Evolutionary conservation across 1,284 basidiomycete genomes (phyloP), one percentile per base, ranked within the genome.

Genomic region (Phellinidium pouzarii): DNA sequence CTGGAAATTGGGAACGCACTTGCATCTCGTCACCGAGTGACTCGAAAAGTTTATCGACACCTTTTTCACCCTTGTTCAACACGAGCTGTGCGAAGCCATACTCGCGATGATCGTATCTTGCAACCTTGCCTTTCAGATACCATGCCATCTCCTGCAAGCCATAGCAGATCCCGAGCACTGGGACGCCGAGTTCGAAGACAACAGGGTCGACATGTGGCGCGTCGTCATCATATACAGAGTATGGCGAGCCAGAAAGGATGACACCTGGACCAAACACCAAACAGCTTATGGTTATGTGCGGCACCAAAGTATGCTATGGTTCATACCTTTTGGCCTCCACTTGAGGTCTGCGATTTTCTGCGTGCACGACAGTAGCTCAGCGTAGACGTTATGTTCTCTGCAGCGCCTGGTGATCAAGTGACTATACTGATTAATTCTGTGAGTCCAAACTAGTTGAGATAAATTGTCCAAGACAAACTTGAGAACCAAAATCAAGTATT

Each of bases 361-460:
- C 2, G 95, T 99, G 71, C 96, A 99, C 37, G 96, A 94, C 73
- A 98, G 83, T 68, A 99, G 81, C 75, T 99, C 96, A 58, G 95
- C 96, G 70, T 99, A 99, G 53, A 99, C 92, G 58, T 93, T 94
- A 67, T 95, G 81, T 71, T 99, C 96, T 68, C 96, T 89, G 78
- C 95, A 98, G 83, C 96, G 79, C 67, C 96, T 76, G 17, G 95
- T 97, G 71, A 99, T 99, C 60, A 99, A 77, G 75, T 99, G 96
- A 62, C 94, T 98, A 71, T 98, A 98, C 89, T 96, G 57, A 19
- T 53, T 49, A 26, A 44, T 56, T 49, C 29, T 20, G 22, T 27
- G 43, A 53, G 40, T 34, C 17, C 38, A 34, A 48, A 47, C 27
- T 17, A 46, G 38, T 41, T 9, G 26, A 31, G 11, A 12, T 23